Conservation (phyloP, 2,329 filamentous ascomycete species). For the Chrysoporthe cubensis region DNA sequence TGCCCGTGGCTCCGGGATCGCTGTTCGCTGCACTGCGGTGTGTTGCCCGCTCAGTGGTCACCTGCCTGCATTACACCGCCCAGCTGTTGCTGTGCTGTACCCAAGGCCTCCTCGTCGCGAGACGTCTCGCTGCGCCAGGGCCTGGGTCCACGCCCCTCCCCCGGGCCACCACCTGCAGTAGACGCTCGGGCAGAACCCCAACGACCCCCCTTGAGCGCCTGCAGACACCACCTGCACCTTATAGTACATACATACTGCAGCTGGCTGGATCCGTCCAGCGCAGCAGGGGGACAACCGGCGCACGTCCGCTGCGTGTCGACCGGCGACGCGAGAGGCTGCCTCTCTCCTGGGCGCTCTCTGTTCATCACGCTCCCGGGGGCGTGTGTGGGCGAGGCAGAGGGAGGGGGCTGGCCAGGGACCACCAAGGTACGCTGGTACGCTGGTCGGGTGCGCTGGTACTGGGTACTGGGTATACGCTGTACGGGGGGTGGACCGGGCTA, state of each 20-base stretch:
- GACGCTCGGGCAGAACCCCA: background rate
- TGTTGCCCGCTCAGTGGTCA: constrained; percentile 10
- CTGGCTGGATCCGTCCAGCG: background rate
- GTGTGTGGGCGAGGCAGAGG: constrained; percentile 2
- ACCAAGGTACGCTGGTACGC: constrained; percentile 16
- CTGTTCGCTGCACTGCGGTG: background rate
- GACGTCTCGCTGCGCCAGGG: background rate
- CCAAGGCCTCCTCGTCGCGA: too few relatives aligned
- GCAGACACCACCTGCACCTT: background rate
- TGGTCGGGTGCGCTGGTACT: background rate
- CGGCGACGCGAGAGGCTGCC: background rate
- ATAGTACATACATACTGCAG: constrained; percentile 1
- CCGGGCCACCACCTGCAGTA: constrained; percentile 3
- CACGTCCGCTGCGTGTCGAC: background rate
- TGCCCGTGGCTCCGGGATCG: background rate
- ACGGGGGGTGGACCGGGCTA: background rate
- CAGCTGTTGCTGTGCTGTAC: too few relatives aligned
- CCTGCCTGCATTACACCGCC: background rate
- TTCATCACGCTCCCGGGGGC: constrained; percentile 12
- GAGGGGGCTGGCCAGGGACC: constrained; percentile 7
- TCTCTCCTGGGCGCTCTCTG: background rate
- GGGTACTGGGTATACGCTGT: background rate
- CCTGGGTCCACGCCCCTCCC: background rate
- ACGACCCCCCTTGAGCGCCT: background rate
- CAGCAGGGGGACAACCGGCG: background rate